A percentile compares a stretch with the other conserved stretches of the same genome.
phyloP scores from a whole-genome alignment of 164 flowering plant species.

The Nymphaea colorata region DNA sequence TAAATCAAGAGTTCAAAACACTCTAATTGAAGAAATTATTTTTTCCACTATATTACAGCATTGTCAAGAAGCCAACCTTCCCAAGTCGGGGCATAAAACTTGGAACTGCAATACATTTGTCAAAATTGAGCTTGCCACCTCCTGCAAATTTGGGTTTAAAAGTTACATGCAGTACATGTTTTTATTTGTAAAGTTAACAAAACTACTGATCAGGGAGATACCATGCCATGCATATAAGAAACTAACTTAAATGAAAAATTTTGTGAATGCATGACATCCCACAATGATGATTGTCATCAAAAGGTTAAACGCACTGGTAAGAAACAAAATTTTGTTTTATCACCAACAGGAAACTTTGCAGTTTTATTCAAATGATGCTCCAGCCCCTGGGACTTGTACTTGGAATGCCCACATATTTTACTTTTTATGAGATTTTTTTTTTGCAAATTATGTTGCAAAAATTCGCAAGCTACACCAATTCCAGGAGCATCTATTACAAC shows the following conservation, averaged over 20 bases:
- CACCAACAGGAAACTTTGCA: background rate
- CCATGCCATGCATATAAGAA: background rate
- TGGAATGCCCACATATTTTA: no score
- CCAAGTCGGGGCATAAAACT: conserved; percentile 50
- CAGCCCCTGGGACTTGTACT: no score
- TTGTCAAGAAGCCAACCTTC: conserved; percentile 34
- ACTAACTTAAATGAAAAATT: no score
- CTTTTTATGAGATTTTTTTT: no score
- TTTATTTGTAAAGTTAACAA: background rate
- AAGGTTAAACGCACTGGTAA: background rate
- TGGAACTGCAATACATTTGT: conserved; percentile 75
- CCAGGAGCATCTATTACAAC: no score
- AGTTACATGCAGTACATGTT: background rate
- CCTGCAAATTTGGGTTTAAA: conserved; percentile 30
- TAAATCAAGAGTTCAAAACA: background rate
- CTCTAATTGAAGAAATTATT: background rate
- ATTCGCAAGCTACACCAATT: no score
- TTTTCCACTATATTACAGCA: background rate
- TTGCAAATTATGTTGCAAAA: no score
- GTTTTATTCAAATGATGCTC: background rate
- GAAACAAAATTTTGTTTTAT: no score
- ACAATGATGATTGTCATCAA: background rate
- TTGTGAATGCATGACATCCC: background rate
- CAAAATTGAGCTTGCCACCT: conserved; percentile 57
- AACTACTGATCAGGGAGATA: background rate